Base-by-base conservation (phyloP, 1,284 basidiomycete genomes). In the Ganoderma lucidum region DNA sequence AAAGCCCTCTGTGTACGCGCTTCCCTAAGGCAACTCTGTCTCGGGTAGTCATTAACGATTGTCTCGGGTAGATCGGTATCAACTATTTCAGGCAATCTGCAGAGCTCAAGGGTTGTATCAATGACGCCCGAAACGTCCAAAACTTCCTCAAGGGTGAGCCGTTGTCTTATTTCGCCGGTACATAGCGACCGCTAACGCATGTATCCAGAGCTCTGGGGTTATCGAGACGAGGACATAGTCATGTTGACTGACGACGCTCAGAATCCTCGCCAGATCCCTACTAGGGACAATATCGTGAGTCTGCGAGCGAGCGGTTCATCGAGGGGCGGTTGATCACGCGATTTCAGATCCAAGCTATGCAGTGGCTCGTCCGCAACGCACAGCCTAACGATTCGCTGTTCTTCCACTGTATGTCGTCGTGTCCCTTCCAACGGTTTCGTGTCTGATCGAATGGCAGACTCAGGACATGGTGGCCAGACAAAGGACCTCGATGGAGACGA, bases 351-450 rank as follows among this genome's bases (percentile, higher is more conserved):
- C 80, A 84, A 67, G 96, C 91, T 1, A 96, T 97, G 94, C 87
- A 90, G 72, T 98, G 96, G 96, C 88, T 98, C n/a, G 94, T 96
- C 15, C 81, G 81, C 10, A 91, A 86, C 73, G 96, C 96, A 17
- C 81, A 83, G 60, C 90, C 94, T 3, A 92, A 97, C 74, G 96
- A 97, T 76, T 91, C 95, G 0, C 83, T 97, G 48, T 97, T 97
- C 85, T 96, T 97, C 86, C 96, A 97, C 77, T 97, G 94, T 94
- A 74, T 68, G 90, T 72, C 28, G 2, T 45, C 23, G 62, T 63
- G 39, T 19, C 48, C 32, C 41, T 37, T 28, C 37, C 19, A 42
- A 19, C 58, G 44, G 32, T 51, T 48, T 19, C 19, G 12, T 51
- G 42, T n/a, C 35, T 51, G 8, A 67, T n/a, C 10, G 30, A 61